Evolutionary conservation across 306 rosid species (phyloP).

Genomic region (Amphicarpaea edgeworthii): DNA sequence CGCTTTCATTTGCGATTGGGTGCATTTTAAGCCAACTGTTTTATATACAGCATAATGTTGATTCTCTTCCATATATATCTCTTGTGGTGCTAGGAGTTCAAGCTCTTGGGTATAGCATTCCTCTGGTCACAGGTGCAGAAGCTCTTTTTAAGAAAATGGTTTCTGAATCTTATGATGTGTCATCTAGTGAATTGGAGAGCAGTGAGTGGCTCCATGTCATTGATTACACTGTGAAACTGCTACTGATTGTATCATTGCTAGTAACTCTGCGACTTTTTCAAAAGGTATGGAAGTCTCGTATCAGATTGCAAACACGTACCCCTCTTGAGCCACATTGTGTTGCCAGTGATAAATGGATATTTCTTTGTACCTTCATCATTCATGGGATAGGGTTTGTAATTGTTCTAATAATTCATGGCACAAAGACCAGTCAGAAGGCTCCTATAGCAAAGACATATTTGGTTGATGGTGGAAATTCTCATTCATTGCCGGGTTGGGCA

Average conservation of each 20-base stretch:
- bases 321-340: constrained; percentile 65
- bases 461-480: constrained; percentile 48
- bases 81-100: constrained; percentile 84
- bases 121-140: constrained; percentile 86
- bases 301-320: constrained; percentile 65
- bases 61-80: constrained; percentile 74
- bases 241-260: constrained; percentile 69
- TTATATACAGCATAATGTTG: constrained; percentile 63
- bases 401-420: constrained; percentile 63
- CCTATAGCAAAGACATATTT: constrained; percentile 45
- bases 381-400: constrained; percentile 69
- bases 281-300: constrained; percentile 91
- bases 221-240: constrained; percentile 81
- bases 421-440: constrained; percentile 52
- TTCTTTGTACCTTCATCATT: constrained; percentile 56
- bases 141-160: constrained; percentile 73
- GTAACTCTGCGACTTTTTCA: constrained; percentile 86
- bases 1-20: constrained; percentile 77
- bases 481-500: constrained; percentile 59
- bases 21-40: constrained; percentile 78
- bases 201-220: constrained; percentile 67
- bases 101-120: constrained; percentile 86
- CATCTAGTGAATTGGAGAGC: constrained; percentile 63
- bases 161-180: constrained; percentile 56
- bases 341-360: constrained; percentile 77